Base-by-base conservation (phyloP, 169 alveolate genomes). In the Plasmodium knowlesi region DNA sequence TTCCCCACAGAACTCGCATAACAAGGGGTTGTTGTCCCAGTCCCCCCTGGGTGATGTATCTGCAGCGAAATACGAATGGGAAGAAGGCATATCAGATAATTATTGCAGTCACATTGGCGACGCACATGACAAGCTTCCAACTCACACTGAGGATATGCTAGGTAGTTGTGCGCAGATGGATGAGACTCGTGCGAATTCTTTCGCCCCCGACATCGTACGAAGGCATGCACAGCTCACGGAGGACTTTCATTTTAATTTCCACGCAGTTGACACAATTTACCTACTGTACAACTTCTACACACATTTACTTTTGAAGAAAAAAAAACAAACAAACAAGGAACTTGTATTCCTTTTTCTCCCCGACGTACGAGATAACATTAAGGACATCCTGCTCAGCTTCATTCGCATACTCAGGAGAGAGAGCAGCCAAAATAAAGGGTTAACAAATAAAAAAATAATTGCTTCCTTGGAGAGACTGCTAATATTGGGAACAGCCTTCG, bases 201-300 rank as follows among this genome's bases (percentile, higher is more conserved):
- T 74, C 61, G 2, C 54, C 25, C 22, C 46, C 2, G n/a, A 32
- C 30, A 39, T 74, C 14, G 61, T 6, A 43, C 22, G 43, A 74
- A 25, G 22, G 22, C 12, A 19, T 41, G 2, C 46, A 73, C 70
- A 19, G 0, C 10, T 22, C 37, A 39, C 39, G 30, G 37, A 91
- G 25, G 90, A 91, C 43, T 91, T 91, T 30, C 30, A 71, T 82
- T 91, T 91, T 91, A 91, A 91, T 57, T 91, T 81, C 70, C 39
- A 91, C 37, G 54, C 83, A 79, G 46, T 91, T 46, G 95, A 91
- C 54, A 91, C 92, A 30, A 91, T 91, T 43, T 91, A 82, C 46
- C 57, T 72, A n/a, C 10, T 82, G 37, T 82, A n/a, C 83, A 91
- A 91, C 19, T 91, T 81, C 80, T 91, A 91, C 81, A 91, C 80